Evolutionary conservation across 139 green algal genomes (phyloP).

Genomic region (Zygnema cylindricum): DNA sequence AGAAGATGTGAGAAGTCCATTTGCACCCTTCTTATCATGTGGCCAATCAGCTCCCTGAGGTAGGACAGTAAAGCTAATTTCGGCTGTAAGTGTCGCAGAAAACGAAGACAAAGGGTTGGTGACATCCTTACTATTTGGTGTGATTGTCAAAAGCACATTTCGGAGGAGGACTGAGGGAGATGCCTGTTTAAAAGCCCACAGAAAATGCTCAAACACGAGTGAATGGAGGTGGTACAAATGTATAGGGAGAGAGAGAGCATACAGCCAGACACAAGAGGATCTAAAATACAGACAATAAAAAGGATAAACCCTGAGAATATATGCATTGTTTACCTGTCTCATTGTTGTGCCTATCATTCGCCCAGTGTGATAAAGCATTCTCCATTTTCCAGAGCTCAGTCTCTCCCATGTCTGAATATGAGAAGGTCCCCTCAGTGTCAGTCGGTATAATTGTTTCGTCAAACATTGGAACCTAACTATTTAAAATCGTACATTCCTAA

Average conservation of each 20-base stretch:
- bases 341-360: conserved; percentile 31
- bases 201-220: neutral
- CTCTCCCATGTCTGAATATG: neutral
- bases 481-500: no score
- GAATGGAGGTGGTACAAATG: neutral
- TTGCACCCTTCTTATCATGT: conserved; percentile 18
- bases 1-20: neutral
- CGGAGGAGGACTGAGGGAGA: conserved; percentile 33
- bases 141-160: conserved; percentile 25
- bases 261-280: neutral
- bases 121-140: neutral
- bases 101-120: neutral
- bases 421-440: neutral
- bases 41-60: conserved; percentile 23
- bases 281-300: conserved; percentile 1
- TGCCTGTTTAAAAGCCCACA: conserved; percentile 11
- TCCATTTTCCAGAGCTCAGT: conserved; percentile 19
- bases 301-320: neutral
- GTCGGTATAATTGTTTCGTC: no score
- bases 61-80: conserved; percentile 33
- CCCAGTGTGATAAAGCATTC: conserved; percentile 48
- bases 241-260: neutral
- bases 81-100: neutral
- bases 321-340: conserved; percentile 9
- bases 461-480: no score